phyloP scores from a whole-genome alignment of 257 asterid genomes.

The Primulina eburnea region DNA sequence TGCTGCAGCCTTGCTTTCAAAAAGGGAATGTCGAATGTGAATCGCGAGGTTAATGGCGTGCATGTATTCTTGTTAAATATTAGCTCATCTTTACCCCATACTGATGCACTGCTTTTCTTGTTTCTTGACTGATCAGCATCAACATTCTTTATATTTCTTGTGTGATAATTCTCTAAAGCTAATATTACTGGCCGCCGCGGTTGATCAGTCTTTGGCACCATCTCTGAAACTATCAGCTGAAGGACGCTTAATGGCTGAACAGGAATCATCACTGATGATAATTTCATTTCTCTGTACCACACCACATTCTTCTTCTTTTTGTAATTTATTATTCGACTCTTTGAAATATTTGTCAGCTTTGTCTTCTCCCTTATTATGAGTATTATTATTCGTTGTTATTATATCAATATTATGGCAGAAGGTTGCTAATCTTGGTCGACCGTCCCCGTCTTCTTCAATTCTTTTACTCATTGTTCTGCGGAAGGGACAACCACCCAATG shows the following conservation, averaged over 20 bases:
- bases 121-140: constrained; percentile 35
- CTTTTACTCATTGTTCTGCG: constrained; percentile 20
- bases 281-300: neutral
- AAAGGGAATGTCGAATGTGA: constrained; percentile 62
- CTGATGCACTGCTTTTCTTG: constrained; percentile 34
- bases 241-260: neutral
- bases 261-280: too few species aligned
- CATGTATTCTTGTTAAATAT: neutral
- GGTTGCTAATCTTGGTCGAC: neutral
- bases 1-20: constrained; percentile 53
- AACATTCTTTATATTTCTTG: constrained; percentile 9
- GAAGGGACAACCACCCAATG: constrained; percentile 25
- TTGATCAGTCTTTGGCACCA: constrained; percentile 18
- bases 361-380: neutral
- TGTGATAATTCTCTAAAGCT: constrained; percentile 60
- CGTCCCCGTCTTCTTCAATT: constrained; percentile 25
- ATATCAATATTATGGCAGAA: neutral
- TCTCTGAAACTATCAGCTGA: neutral
- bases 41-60: constrained; percentile 27
- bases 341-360: neutral
- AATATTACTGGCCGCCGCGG: constrained; percentile 49
- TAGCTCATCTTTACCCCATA: constrained; percentile 1
- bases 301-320: constrained; percentile 7
- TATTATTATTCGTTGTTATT: too few species aligned
- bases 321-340: neutral